Conservation (phyloP, 1,284 basidiomycete genomes). For the Pseudozyma thailandica region DNA sequence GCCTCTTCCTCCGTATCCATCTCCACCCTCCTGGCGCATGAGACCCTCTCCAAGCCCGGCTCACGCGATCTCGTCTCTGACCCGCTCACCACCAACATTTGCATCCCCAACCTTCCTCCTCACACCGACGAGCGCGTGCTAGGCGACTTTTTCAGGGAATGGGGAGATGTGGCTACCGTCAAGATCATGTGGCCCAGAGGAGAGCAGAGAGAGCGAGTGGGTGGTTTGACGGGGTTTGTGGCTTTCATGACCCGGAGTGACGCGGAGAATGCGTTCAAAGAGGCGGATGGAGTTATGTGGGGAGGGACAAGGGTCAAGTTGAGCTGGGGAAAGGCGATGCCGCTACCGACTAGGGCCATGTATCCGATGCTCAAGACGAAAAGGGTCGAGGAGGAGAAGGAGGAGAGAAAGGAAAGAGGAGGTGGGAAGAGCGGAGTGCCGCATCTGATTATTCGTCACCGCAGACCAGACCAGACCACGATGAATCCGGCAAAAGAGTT, state of each 20-base stretch:
- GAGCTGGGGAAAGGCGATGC: slow-evolving; percentile 95
- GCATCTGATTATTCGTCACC: slow-evolving; percentile 27
- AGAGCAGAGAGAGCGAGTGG: slow-evolving; percentile 74
- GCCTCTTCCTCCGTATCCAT: slow-evolving; percentile 34
- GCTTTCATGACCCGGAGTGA: slow-evolving; percentile 92
- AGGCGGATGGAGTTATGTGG: slow-evolving; percentile 92
- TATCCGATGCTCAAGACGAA: slow-evolving; percentile 22
- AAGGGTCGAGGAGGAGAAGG: background rate
- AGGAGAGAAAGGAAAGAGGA: background rate
- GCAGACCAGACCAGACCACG: background rate
- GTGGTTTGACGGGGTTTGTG: slow-evolving; percentile 90
- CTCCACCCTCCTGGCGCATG: slow-evolving; percentile 72
- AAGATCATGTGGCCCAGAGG: slow-evolving; percentile 65
- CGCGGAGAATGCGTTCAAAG: slow-evolving; percentile 84
- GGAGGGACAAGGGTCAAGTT: slow-evolving; percentile 83
- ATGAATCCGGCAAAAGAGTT: slow-evolving; percentile 3
- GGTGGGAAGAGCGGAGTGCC: slow-evolving; percentile 7
- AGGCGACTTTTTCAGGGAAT: slow-evolving; percentile 82
- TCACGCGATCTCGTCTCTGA: slow-evolving; percentile 84
- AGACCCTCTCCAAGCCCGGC: slow-evolving; percentile 78
- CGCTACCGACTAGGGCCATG: slow-evolving; percentile 73
- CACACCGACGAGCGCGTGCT: slow-evolving; percentile 84
- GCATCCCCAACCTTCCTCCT: slow-evolving; percentile 83
- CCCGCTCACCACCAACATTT: slow-evolving; percentile 88
- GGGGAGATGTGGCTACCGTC: slow-evolving; percentile 72